Percentiles rank a stretch among this genome's conserved stretches.
phyloP scores from a whole-genome alignment of 2,329 filamentous ascomycete genomes.

The Immersiporthe knoxdaviesiana region DNA sequence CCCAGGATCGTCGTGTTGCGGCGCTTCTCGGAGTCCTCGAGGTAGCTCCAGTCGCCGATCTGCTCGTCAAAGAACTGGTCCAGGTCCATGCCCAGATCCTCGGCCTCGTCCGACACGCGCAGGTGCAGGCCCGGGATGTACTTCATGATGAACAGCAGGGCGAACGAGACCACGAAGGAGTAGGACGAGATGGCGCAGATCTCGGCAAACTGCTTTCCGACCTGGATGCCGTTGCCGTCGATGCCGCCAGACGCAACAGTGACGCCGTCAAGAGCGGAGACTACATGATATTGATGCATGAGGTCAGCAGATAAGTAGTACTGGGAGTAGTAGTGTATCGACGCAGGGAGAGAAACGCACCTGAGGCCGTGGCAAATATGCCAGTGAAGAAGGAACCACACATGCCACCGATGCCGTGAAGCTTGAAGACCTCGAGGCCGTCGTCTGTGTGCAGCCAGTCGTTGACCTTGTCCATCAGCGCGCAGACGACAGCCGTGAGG shows the following conservation, averaged over 20 bases:
- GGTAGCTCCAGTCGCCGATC: conserved; percentile 41
- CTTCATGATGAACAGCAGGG: conserved; percentile 59
- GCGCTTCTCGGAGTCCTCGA: conserved; percentile 31
- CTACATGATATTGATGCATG: conserved; percentile 33
- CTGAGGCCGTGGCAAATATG: conserved; percentile 53
- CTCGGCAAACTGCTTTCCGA: conserved; percentile 61
- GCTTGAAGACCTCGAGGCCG: conserved; percentile 62
- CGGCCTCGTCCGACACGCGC: conserved; percentile 57
- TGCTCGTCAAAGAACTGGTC: conserved; percentile 52
- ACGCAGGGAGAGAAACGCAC: conserved; percentile 28
- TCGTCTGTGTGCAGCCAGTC: conserved; percentile 59
- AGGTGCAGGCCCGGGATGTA: conserved; percentile 61
- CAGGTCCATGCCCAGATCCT: conserved; percentile 56
- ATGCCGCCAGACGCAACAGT: conserved; percentile 48
- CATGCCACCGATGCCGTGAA: conserved; percentile 63
- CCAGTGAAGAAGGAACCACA: conserved; percentile 61
- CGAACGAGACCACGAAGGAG: conserved; percentile 56
- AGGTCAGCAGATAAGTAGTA: background rate
- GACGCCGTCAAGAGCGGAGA: conserved; percentile 56
- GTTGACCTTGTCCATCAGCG: conserved; percentile 53
- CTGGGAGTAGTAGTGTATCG: background rate
- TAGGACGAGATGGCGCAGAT: conserved; percentile 59
- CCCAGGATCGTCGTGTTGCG: conserved; percentile 21
- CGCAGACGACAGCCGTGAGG: conserved; percentile 52
- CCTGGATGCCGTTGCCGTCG: conserved; percentile 56